Base-by-base conservation (phyloP, 768 basidiomycete species). In the Brasilioporus rufonigricans region DNA sequence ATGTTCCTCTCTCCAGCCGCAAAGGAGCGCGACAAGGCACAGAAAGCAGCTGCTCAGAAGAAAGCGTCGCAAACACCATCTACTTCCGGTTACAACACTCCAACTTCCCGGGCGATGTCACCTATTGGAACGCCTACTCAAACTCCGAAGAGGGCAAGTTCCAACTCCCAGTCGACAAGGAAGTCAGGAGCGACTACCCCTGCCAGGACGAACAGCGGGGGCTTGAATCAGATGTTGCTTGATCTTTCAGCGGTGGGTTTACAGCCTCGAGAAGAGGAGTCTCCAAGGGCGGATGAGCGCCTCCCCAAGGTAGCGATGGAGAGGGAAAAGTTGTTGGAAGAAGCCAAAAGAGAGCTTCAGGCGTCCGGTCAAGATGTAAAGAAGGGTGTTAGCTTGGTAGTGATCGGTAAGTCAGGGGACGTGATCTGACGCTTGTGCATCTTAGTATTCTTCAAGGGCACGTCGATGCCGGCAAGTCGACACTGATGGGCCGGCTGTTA, bases 391-490 rank as follows among this genome's bases (percentile, higher is more conserved):
- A 95, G 88, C 68, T 74, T 99, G 61, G 89, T 98, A 26, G 93
- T 99, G 43, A 87, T 99, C 40, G 97, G 96, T 96, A 67, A 61
- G 76, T 47, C 16, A 32, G 52, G 36, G 36, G 50, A 48, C 7
- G 45, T 44, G 46, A 6, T 32, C 29, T 41, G 39, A 47, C 12
- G 31, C 33, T 41, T 24, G 48, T 45, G 44, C 55, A 26, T 56
- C 57, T 62, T 36, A 65, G 49, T 21, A 4, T 43, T 48, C 32
- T 44, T 41, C 44, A 61, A 98, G 96, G 97, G 36, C 97, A 99
- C 65, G 97, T 99, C 57, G 97, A 99, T 73, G 97, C 97, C 18
- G 97, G 97, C 24, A 99, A 99, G 71, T 97, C 94, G 5, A 99
- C 97, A 1, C 74, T 99, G 26, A 98, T 98, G 93, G 97, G 97